These are phyloP conservation scores for Lithohypha guttulata DNA, from an alignment of 2,329 filamentous ascomycete species.

Conservation along the genomic window DNA sequence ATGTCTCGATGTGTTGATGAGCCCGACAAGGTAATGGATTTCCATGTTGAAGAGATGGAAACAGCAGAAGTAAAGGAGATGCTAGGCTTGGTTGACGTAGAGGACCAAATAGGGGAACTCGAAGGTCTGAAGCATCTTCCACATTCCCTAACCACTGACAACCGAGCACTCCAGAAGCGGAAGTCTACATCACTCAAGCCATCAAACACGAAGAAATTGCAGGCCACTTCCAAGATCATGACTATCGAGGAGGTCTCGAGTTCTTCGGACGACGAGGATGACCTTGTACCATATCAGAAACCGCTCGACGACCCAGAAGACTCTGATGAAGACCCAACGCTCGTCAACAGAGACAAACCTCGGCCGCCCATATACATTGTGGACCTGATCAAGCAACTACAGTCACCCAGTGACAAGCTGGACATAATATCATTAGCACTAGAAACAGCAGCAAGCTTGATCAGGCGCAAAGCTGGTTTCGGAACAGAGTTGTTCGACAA, in stretches of 20 bases:
- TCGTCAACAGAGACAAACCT: conserved; percentile 72
- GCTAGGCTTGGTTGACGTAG: conserved; percentile 50
- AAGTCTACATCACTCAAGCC: conserved; percentile 5
- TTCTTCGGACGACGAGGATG: conserved; percentile 47
- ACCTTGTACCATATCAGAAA: conserved; percentile 69
- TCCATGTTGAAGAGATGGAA: conserved; percentile 69
- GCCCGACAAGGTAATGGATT: conserved; percentile 62
- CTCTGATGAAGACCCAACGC: conserved; percentile 82
- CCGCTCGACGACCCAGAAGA: conserved; percentile 82
- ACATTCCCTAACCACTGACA: conserved; percentile 14
- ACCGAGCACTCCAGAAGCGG: conserved; percentile 14
- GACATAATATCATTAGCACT: conserved; percentile 76
- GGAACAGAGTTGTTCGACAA: conserved; percentile 82
- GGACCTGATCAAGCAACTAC: conserved; percentile 33
- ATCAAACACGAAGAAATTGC: conserved; percentile 14
- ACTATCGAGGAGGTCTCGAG: conserved; percentile 54
- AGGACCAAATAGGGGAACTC: conserved; percentile 53
- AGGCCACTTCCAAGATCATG: conserved; percentile 35
- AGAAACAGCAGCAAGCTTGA: conserved; percentile 63
- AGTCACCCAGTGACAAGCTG: conserved; percentile 68
- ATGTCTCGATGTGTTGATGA: conserved; percentile 55
- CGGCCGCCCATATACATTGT: conserved; percentile 59
- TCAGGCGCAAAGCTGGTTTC: conserved; percentile 78
- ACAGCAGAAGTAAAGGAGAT: conserved; percentile 66
- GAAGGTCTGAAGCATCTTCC: conserved; percentile 35